Evolutionary conservation across 371 early-diverging fungal genomes (phyloP).

Genomic region (Entomophthora muscae): DNA sequence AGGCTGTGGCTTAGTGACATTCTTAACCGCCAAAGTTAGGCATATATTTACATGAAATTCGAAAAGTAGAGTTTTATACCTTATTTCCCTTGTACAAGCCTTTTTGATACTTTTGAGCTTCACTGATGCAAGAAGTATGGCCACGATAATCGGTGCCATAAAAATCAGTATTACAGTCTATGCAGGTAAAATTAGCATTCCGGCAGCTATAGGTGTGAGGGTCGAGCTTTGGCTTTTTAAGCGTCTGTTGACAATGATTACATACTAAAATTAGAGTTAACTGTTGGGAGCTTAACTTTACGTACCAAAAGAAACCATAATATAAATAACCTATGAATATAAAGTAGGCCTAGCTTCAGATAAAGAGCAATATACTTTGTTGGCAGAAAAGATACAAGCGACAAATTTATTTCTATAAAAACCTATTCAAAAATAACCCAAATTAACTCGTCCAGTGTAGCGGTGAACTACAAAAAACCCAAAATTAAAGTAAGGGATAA

Average conservation of each 20-base stretch:
- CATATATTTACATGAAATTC: background rate
- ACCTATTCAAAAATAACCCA: too few relatives aligned
- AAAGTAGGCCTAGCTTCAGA: too few relatives aligned
- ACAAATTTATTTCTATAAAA: too few relatives aligned
- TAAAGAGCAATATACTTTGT: too few relatives aligned
- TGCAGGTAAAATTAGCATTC: conserved; percentile 64
- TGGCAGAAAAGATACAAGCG: too few relatives aligned
- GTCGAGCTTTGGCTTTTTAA: conserved; percentile 83
- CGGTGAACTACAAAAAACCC: too few relatives aligned
- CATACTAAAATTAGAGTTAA: conserved; percentile 29
- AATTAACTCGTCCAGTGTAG: too few relatives aligned
- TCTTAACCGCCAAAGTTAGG: background rate
- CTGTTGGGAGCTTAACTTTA: background rate
- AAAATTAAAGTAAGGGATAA: too few relatives aligned
- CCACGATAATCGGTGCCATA: conserved; percentile 47
- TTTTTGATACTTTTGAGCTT: conserved; percentile 81
- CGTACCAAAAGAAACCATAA: background rate
- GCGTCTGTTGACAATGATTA: conserved; percentile 72
- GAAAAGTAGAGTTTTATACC: conserved; percentile 14
- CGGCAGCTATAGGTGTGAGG: conserved; percentile 64
- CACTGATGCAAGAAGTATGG: conserved; percentile 77
- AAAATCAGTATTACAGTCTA: conserved; percentile 83
- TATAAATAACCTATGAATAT: too few relatives aligned
- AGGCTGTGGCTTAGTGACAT: background rate
- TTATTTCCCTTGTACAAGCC: conserved; percentile 33